phyloP scores from a whole-genome alignment of 805 yeast genomes.

The Cyberlindnera samutprakarnensis region DNA sequence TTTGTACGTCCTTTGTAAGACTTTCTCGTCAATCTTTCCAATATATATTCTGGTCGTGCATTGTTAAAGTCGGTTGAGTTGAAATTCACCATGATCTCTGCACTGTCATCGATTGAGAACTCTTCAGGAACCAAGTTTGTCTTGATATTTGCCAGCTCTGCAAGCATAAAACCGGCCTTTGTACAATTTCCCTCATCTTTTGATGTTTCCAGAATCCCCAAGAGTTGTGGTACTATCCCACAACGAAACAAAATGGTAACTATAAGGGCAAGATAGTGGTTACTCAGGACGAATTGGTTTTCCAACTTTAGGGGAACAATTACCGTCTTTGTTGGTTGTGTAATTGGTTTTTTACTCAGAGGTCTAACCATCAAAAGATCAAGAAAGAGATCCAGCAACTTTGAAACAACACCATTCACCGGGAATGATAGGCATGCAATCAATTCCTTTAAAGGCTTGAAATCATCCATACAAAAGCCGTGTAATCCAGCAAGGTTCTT shows the following conservation, averaged over 20 bases:
- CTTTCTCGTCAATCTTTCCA: slow-evolving; percentile 37
- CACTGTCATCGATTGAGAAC: slow-evolving; percentile 24
- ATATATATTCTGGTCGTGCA: slow-evolving; percentile 33
- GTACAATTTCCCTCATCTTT: slow-evolving; percentile 38
- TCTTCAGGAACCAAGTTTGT: slow-evolving; percentile 47
- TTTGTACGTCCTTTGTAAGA: slow-evolving; percentile 32
- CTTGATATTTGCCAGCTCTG: slow-evolving; percentile 53
- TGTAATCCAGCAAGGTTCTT: slow-evolving; percentile 75
- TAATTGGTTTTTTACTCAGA: slow-evolving; percentile 26
- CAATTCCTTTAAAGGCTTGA: slow-evolving; percentile 47
- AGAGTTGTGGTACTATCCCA: slow-evolving; percentile 43
- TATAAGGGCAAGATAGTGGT: slow-evolving; percentile 63
- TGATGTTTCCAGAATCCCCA: slow-evolving; percentile 33
- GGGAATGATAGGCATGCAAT: slow-evolving; percentile 55
- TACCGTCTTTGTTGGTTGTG: slow-evolving; percentile 10
- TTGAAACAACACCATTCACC: slow-evolving; percentile 48
- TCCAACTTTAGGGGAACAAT: slow-evolving; percentile 28
- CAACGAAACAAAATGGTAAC: slow-evolving; percentile 47
- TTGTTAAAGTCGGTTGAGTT: background rate
- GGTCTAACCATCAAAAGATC: slow-evolving; percentile 57
- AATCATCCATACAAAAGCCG: slow-evolving; percentile 50
- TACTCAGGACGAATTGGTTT: slow-evolving; percentile 36
- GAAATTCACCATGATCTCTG: slow-evolving; percentile 25
- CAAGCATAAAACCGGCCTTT: slow-evolving; percentile 57
- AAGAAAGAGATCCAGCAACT: slow-evolving; percentile 62